Percentiles rank a stretch among this genome's conserved stretches.
These are phyloP conservation scores for Rhizopogon vesiculosus DNA, from an alignment of 768 basidiomycete genomes.

Conservation along the genomic window DNA sequence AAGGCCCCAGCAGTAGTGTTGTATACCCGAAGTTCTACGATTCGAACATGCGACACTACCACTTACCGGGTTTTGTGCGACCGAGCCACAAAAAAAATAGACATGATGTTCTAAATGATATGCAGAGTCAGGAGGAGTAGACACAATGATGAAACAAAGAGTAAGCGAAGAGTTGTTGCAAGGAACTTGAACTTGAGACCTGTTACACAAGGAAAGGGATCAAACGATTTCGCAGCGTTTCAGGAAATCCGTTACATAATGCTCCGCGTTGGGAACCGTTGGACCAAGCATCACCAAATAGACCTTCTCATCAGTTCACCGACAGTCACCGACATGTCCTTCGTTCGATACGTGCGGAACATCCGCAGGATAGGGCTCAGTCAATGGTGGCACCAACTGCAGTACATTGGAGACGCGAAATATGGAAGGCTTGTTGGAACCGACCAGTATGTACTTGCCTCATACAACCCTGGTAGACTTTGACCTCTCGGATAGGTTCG, in stretches of 20 bases:
- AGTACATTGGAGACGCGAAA: constrained; percentile 94
- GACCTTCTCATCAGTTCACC: neutral
- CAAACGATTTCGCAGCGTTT: too few relatives aligned
- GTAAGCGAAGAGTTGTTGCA: too few relatives aligned
- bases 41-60: too few relatives aligned
- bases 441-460: constrained; percentile 65
- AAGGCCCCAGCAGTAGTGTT: too few relatives aligned
- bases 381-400: constrained; percentile 89
- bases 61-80: too few relatives aligned
- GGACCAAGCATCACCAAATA: constrained; percentile 22
- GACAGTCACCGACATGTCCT: constrained; percentile 44
- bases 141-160: too few relatives aligned
- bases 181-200: too few relatives aligned
- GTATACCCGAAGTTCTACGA: too few relatives aligned
- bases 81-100: too few relatives aligned
- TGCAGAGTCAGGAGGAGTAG: too few relatives aligned
- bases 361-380: constrained; percentile 70
- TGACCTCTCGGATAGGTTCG: constrained; percentile 55
- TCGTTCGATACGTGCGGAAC: constrained; percentile 71
- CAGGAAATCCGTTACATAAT: neutral
- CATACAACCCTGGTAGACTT: neutral
- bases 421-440: constrained; percentile 69
- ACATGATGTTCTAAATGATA: too few relatives aligned
- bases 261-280: neutral
- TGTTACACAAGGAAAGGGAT: too few relatives aligned